Evolutionary conservation across 2,329 filamentous ascomycete species (phyloP), one percentile per base, ranked within the genome.

Genomic region (Pestalotiopsis sp.): DNA sequence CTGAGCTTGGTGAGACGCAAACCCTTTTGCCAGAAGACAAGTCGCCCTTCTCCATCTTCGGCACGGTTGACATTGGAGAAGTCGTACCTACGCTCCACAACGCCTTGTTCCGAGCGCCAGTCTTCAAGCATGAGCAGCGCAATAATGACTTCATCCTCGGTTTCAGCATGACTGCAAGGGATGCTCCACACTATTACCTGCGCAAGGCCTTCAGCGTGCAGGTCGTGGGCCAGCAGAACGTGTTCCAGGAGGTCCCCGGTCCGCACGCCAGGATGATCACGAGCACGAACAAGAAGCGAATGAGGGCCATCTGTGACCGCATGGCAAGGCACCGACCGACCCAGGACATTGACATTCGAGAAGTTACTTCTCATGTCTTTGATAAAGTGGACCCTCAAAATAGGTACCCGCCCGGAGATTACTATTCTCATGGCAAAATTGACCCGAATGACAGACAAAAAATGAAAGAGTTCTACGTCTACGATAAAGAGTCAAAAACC

Each of bases 301-400:
- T 99, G 80, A 97, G 96, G 83, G 98, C 98, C 91, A 90, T 99
- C 52, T 93, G 94, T 0, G 98, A 94, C 79, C 92, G 96, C 65
- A 90, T 97, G 78, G 93, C 97, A 75, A 89, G 91, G 71, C 93
- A 93, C 75, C 94, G 91, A 74, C 85, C 89, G 20, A 88, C 91
- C 31, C 84, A 90, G 70, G 87, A 90, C 59, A 87, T 94, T 27
- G 91, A 91, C 25, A 89, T 97, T 17, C 89, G 89, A n/a, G 93
- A 95, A 75, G 92, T 99, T 49, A 98, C 95, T 2, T 92, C 90
- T 59, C 96, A 99, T 78, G 93, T 98, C 70, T 93, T 94, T 7
- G 95, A 96, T 52, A 96, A 94, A 5, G 96, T 93, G 23, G 95
- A 98, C 77, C 94, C 96, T 68, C 95, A 98, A 77, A 98, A 98